Base-by-base conservation (phyloP, 805 yeast genomes). In the Pichia manshurica region DNA sequence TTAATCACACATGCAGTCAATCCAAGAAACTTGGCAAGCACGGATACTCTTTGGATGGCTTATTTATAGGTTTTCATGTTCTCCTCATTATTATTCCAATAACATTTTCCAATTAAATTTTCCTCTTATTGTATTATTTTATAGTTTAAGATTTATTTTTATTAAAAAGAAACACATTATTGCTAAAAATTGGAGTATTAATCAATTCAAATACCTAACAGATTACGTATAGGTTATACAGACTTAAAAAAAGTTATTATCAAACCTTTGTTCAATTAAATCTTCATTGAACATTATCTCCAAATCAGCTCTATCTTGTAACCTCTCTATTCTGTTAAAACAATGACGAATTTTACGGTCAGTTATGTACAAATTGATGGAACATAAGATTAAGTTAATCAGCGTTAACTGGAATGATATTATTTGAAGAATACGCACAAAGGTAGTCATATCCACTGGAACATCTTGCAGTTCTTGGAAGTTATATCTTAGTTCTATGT, bases 31-130 rank as follows among this genome's bases (percentile, higher is more conserved):
- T 70, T 93, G 56, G 97, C 98, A 15, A 81, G 87, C 46, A 84
- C 95, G 5, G 99, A 93, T 58, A 81, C 89, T 15, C 74, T 87
- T 54, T 93, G 96, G 89, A 87, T 93, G 96, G 93, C 99, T 1
- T 93, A 88, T 69, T 79, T 89, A 56, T 89, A 70, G 13, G 16
- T 10, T 17, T 40, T 9, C 25, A 10, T 31, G 9, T 43, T 39
- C 21, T 42, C 44, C 21, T 40, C 29, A 20, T 42, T 12, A 3
- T 35, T n/a, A n/a, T n/a, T n/a, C n/a, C n/a, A n/a, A n/a, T n/a
- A n/a, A 10, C 16, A 15, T 23, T 37, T 39, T 38, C n/a, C 29
- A 45, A 7, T 16, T 13, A 4, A n/a, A 3, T 42, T 28, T 16
- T 34, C 16, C 35, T 44, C 40, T 32, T 31, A 31, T 19, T 16